Evolutionary conservation across 169 alveolate species (phyloP).

Genomic region (Cryptosporidium bovis): DNA sequence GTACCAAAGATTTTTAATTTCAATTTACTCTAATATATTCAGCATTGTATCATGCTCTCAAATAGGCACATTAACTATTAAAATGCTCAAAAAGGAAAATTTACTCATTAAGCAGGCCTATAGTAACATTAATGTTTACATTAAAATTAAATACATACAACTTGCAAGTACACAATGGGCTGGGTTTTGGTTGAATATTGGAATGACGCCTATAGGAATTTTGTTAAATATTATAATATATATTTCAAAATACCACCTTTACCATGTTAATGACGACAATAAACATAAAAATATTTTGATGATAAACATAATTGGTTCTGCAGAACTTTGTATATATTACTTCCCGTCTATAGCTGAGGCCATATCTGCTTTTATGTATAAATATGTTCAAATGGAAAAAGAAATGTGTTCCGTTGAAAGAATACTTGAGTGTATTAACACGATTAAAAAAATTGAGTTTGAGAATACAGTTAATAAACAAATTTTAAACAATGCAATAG

Average conservation of each 20-base stretch:
- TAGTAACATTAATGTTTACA: conserved; percentile 15
- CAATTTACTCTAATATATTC: conserved; percentile 33
- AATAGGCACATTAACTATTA: conserved; percentile 10
- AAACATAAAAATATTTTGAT: too few relatives aligned
- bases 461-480: background rate
- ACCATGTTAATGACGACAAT: background rate
- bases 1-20: conserved; percentile 48
- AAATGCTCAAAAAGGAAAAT: conserved; percentile 24
- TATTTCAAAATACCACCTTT: background rate
- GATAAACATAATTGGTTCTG: background rate
- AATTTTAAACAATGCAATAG: background rate
- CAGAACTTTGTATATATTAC: conserved; percentile 58
- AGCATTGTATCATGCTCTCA: conserved; percentile 51
- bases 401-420: conserved; percentile 81
- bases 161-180: conserved; percentile 71
- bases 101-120: conserved; percentile 20
- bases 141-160: conserved; percentile 35
- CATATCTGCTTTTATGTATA: conserved; percentile 70
- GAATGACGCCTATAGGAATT: conserved; percentile 60
- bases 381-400: conserved; percentile 75
- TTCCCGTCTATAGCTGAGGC: conserved; percentile 76
- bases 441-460: background rate
- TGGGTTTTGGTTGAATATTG: conserved; percentile 63
- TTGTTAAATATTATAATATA: conserved; percentile 17
- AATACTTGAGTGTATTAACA: conserved; percentile 8